phyloP scores from a whole-genome alignment of 768 basidiomycete species.

The Paxillus ammoniavirescens region DNA sequence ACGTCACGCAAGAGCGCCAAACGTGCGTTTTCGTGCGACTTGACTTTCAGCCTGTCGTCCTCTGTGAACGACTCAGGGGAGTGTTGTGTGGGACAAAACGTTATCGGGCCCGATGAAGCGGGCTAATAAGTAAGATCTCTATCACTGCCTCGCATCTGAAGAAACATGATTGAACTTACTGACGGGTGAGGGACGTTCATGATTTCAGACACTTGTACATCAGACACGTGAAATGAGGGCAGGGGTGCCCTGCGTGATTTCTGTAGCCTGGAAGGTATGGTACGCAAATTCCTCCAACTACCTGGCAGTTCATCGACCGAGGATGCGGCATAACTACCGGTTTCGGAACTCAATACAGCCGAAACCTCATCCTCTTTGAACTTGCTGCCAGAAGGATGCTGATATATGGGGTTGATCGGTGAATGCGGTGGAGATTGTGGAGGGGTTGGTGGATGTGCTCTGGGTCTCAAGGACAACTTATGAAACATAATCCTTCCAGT shows the following conservation, averaged over 20 bases:
- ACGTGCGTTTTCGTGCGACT: slow-evolving; percentile 18
- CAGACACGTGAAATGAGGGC: background rate
- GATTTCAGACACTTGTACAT: background rate
- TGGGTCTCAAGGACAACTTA: background rate
- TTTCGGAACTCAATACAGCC: slow-evolving; percentile 25
- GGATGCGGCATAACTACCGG: slow-evolving; percentile 18
- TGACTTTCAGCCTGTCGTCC: slow-evolving; percentile 25
- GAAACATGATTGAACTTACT: slow-evolving; percentile 12
- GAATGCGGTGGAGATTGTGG: slow-evolving; percentile 18
- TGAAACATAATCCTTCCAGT: slow-evolving; percentile 17
- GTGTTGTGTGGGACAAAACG: slow-evolving; percentile 23
- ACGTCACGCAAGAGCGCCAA: slow-evolving; percentile 21
- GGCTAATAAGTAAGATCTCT: slow-evolving; percentile 10
- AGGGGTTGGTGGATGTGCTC: slow-evolving; percentile 8
- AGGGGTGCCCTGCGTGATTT: slow-evolving; percentile 15
- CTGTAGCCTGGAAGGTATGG: slow-evolving; percentile 14
- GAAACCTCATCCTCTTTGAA: slow-evolving; percentile 27
- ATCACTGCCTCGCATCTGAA: background rate
- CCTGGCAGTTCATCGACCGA: background rate
- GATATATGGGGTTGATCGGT: slow-evolving; percentile 10
- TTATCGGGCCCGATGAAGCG: slow-evolving; percentile 8
- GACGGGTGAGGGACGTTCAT: slow-evolving; percentile 9
- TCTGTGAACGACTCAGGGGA: slow-evolving; percentile 30
- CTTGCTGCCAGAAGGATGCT: slow-evolving; percentile 25
- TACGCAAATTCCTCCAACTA: slow-evolving; percentile 5